phyloP scores from a whole-genome alignment of 176 grass and related monocot genomes.

The Carex cristatella region DNA sequence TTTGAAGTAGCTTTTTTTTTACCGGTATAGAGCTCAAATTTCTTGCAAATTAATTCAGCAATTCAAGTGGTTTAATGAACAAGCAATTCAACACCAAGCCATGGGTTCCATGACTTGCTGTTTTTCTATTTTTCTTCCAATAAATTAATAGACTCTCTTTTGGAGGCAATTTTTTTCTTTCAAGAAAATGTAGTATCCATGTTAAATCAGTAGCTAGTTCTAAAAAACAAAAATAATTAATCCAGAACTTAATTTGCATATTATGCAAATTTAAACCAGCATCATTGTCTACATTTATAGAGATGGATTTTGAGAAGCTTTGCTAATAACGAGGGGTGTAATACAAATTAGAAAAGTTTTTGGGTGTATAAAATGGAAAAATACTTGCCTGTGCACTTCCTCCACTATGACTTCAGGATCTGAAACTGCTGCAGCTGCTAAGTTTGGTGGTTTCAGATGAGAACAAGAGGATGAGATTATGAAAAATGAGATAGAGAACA shows the following conservation, averaged over 20 bases:
- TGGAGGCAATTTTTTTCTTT: neutral
- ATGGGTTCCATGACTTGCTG: neutral
- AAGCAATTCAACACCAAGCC: neutral
- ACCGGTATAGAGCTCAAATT: neutral
- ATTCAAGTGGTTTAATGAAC: neutral
- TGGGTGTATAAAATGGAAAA: neutral
- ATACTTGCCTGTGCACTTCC: slow-evolving; percentile 25
- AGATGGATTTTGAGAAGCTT: neutral
- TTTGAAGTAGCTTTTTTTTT: neutral
- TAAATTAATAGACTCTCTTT: neutral
- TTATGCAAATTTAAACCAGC: neutral
- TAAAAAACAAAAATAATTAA: neutral
- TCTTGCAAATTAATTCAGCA: neutral
- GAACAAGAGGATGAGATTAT: neutral
- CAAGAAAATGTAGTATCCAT: neutral
- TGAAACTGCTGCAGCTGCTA: slow-evolving; percentile 4
- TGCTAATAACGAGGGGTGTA: neutral
- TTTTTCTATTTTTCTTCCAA: neutral
- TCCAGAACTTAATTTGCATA: neutral
- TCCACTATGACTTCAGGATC: slow-evolving; percentile 22
- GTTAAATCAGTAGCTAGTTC: neutral
- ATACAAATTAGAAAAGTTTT: neutral
- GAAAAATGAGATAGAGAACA: neutral
- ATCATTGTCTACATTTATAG: neutral
- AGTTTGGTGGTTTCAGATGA: neutral